These are phyloP conservation scores for Cercophora sp. DNA, from an alignment of 495 filamentous ascomycete species.

Conservation along the genomic window DNA sequence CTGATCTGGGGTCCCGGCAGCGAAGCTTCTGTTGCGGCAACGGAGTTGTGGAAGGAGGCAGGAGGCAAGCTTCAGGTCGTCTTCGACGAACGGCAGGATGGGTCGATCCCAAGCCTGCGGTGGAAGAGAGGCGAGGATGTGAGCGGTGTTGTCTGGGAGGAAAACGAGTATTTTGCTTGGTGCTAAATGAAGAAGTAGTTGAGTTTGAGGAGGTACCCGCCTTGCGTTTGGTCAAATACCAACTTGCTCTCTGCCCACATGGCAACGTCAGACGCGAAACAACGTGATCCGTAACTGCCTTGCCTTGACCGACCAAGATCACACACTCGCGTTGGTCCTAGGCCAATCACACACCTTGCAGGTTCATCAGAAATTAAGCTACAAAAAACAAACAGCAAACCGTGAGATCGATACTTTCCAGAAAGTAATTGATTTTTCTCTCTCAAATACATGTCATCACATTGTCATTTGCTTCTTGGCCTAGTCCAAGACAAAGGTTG, in stretches of 20 bases:
- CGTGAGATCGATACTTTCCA: too few species aligned
- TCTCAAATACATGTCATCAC: too few species aligned
- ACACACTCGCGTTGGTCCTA: too few species aligned
- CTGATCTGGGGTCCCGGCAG: constrained; percentile 11
- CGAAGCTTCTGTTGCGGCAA: not conserved
- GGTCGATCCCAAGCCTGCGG: constrained; percentile 19
- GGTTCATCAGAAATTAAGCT: too few species aligned
- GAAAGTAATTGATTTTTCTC: too few species aligned
- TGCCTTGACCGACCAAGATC: too few species aligned
- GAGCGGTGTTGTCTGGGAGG: constrained; percentile 12
- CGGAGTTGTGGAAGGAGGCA: constrained; percentile 13
- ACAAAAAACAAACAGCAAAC: too few species aligned
- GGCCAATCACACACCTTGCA: too few species aligned
- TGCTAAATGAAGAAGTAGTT: not conserved
- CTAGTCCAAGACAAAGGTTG: too few species aligned
- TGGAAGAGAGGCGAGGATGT: constrained; percentile 11
- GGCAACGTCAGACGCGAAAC: too few species aligned
- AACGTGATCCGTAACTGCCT: too few species aligned
- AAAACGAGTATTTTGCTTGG: constrained; percentile 17
- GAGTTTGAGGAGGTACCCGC: not conserved
- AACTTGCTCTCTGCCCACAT: not conserved
- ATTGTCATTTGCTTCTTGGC: too few species aligned
- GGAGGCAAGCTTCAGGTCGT: constrained; percentile 3
- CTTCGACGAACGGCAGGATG: constrained; percentile 19
- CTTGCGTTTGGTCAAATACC: not conserved